These are phyloP conservation scores for Cyclostephanos tholiformis DNA, from an alignment of 108 stramenopile genomes.

Conservation along the genomic window DNA sequence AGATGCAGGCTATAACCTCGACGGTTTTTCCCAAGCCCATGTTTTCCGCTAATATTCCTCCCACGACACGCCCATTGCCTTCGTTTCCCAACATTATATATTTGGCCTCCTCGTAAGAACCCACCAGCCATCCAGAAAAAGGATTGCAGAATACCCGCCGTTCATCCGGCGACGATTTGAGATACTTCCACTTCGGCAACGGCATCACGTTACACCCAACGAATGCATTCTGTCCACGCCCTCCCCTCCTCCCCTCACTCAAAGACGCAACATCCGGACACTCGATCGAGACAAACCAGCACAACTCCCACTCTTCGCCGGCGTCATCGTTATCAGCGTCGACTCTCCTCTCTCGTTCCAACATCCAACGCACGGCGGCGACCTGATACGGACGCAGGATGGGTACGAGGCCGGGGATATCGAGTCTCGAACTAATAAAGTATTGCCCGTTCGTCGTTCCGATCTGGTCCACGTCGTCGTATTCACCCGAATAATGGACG, in stretches of 20 bases:
- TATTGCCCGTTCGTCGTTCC: not conserved
- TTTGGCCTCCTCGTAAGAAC: conserved; percentile 41
- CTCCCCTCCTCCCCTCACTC: not conserved
- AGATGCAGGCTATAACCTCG: conserved; percentile 60
- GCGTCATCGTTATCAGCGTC: not conserved
- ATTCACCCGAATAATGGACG: conserved; percentile 22
- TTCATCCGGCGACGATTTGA: conserved; percentile 32
- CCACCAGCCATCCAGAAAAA: conserved; percentile 55
- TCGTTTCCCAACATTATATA: conserved; percentile 22
- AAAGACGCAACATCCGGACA: not conserved
- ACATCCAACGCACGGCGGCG: conserved; percentile 78
- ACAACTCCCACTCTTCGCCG: conserved; percentile 58
- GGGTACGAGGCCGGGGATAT: conserved; percentile 59
- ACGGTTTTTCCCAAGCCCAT: conserved; percentile 54
- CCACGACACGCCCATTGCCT: conserved; percentile 11
- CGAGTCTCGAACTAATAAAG: not conserved
- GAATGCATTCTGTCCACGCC: not conserved
- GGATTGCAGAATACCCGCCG: conserved; percentile 46
- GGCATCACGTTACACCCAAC: conserved; percentile 12
- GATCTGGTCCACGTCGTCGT: not conserved
- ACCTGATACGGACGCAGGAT: conserved; percentile 72
- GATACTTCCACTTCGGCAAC: conserved; percentile 28
- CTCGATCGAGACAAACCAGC: conserved; percentile 50
- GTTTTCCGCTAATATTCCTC: conserved; percentile 70
- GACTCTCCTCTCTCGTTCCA: conserved; percentile 50